These are phyloP conservation scores for Apiotrichum montevideense DNA, from an alignment of 1,284 basidiomycete genomes.

Conservation along the genomic window DNA sequence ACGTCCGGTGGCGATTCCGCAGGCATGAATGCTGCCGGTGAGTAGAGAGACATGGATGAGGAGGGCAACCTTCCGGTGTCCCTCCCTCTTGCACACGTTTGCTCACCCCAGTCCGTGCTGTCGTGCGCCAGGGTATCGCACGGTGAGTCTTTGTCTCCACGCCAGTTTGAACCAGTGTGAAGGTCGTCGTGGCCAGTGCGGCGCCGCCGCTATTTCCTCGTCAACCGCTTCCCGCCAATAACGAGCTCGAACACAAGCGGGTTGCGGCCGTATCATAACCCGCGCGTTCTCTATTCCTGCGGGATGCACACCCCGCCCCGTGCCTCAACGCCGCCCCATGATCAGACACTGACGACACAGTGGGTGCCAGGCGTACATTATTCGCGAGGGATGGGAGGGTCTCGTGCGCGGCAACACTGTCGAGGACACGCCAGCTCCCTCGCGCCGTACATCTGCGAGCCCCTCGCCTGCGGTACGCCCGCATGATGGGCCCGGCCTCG, in stretches of 20 bases:
- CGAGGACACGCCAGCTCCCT: slow-evolving; percentile 33
- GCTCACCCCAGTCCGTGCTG: slow-evolving; percentile 60
- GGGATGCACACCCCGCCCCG: neutral
- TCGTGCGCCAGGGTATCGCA: slow-evolving; percentile 82
- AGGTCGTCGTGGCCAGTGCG: neutral
- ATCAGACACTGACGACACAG: slow-evolving; percentile 47
- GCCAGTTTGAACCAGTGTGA: too few species aligned
- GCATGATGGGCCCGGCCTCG: slow-evolving; percentile 29
- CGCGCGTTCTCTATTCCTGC: too few species aligned
- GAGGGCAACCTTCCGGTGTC: neutral
- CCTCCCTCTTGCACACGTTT: neutral
- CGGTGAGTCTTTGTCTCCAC: slow-evolving; percentile 54
- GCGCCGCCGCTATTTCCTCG: neutral
- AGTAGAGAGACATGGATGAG: slow-evolving; percentile 7
- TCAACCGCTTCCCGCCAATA: too few species aligned
- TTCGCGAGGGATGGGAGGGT: slow-evolving; percentile 96
- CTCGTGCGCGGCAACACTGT: slow-evolving; percentile 57
- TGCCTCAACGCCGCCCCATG: neutral
- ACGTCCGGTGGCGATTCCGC: slow-evolving; percentile 97
- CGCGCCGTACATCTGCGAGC: slow-evolving; percentile 16
- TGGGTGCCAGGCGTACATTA: slow-evolving; percentile 86
- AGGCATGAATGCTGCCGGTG: slow-evolving; percentile 83
- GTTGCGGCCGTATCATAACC: too few species aligned
- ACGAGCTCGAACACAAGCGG: too few species aligned
- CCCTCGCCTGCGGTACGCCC: slow-evolving; percentile 27